These are phyloP conservation scores for Colletotrichum lini DNA, from an alignment of 2,329 filamentous ascomycete genomes.

Conservation along the genomic window DNA sequence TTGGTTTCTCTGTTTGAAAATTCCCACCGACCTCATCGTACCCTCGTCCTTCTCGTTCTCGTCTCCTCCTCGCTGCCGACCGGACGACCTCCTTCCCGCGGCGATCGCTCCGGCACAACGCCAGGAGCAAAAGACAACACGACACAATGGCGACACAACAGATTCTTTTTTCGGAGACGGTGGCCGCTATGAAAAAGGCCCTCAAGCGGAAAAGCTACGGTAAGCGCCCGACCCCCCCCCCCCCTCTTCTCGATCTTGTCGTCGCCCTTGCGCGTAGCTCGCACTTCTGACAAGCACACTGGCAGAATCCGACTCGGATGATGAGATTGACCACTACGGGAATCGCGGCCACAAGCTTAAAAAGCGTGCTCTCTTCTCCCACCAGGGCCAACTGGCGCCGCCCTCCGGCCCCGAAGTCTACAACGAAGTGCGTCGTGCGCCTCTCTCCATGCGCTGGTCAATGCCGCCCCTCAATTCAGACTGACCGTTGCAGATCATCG, in stretches of 20 bases:
- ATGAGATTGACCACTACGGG: constrained; percentile 76
- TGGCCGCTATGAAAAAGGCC: constrained; percentile 77
- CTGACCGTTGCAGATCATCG: constrained; percentile 68
- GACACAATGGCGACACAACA: constrained; percentile 66
- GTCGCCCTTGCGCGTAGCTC: not conserved
- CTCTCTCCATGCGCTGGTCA: no score
- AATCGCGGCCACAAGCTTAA: constrained; percentile 87
- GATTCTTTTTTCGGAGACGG: constrained; percentile 75
- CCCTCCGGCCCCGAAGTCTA: constrained; percentile 77
- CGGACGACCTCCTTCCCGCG: constrained; percentile 15
- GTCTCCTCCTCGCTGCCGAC: constrained; percentile 19
- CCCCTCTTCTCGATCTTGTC: not conserved
- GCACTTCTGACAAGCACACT: constrained; percentile 29
- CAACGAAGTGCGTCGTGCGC: constrained; percentile 71
- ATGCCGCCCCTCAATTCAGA: constrained; percentile 4
- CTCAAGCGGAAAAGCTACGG: constrained; percentile 75
- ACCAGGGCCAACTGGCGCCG: constrained; percentile 77
- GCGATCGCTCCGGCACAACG: constrained; percentile 33
- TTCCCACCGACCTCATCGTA: not conserved
- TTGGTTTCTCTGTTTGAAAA: constrained; percentile 12
- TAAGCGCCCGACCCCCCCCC: constrained; percentile 50
- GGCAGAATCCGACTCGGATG: constrained; percentile 84
- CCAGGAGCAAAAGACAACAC: constrained; percentile 23
- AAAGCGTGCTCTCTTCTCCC: constrained; percentile 79
- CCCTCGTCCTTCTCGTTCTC: constrained; percentile 11